Conservation (phyloP, 495 filamentous ascomycete genomes). For the Penicillium nucicola region DNA sequence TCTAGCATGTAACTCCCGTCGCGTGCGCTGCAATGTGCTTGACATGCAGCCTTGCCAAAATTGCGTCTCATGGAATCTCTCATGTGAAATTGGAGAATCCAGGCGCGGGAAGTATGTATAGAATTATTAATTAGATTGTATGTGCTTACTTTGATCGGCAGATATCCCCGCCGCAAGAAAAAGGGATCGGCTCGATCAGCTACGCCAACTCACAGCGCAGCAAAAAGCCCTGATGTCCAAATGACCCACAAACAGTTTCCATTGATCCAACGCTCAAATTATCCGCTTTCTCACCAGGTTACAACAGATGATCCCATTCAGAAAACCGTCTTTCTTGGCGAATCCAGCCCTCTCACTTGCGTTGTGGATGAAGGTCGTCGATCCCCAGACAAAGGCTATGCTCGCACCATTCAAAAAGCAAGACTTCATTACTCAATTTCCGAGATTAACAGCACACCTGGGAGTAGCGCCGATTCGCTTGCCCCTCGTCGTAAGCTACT, state of each 20-base stretch:
- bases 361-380: constrained; percentile 35
- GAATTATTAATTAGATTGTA: not conserved
- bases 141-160: constrained; percentile 10
- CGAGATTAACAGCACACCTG: constrained; percentile 10
- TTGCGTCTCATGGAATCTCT: constrained; percentile 34
- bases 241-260: not conserved
- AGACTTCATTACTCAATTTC: constrained; percentile 36
- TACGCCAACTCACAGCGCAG: not conserved
- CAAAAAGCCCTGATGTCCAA: not conserved
- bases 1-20: constrained; percentile 42
- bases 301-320: constrained; percentile 14
- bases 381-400: constrained; percentile 28
- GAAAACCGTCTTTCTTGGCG: constrained; percentile 39
- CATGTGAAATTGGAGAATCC: constrained; percentile 42
- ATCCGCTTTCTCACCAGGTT: constrained; percentile 6
- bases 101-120: constrained; percentile 41
- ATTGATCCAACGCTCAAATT: constrained; percentile 1
- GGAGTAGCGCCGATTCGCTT: constrained; percentile 12
- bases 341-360: constrained; percentile 40
- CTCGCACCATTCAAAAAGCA: constrained; percentile 20
- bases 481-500: constrained; percentile 14
- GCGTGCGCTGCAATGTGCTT: constrained; percentile 47
- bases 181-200: constrained; percentile 6
- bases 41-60: constrained; percentile 44
- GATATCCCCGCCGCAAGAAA: constrained; percentile 28